These are phyloP conservation scores for Colletotrichum eremochloae DNA, from an alignment of 2,329 filamentous ascomycete species.

Conservation along the genomic window DNA sequence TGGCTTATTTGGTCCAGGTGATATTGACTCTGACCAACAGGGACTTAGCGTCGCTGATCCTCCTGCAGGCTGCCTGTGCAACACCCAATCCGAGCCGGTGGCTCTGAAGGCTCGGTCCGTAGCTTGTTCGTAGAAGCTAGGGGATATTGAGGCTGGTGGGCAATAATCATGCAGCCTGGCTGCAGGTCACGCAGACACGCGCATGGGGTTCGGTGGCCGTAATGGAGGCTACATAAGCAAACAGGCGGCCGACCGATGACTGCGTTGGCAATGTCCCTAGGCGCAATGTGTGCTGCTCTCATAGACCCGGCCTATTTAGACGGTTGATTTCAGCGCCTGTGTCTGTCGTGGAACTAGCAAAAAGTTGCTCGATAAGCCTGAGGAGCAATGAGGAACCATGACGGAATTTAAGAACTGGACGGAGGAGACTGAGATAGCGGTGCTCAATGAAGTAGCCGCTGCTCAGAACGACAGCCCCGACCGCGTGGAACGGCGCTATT, in stretches of 20 bases:
- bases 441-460: constrained; percentile 21
- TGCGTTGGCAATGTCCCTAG: constrained; percentile 5
- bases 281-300: neutral
- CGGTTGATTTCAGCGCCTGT: accelerated
- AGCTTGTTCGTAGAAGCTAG: constrained; percentile 4
- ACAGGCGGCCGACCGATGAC: constrained; percentile 15
- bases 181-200: constrained; percentile 16
- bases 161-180: constrained; percentile 18
- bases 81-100: neutral
- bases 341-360: neutral
- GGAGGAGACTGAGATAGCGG: constrained; percentile 26
- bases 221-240: constrained; percentile 16
- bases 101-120: constrained; percentile 14
- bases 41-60: constrained; percentile 22
- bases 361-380: neutral
- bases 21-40: constrained; percentile 5
- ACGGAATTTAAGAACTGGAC: constrained; percentile 19
- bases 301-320: neutral
- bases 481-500: neutral
- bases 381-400: neutral
- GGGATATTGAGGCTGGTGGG: constrained; percentile 4
- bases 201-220: constrained; percentile 2
- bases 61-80: constrained; percentile 9
- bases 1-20: constrained; percentile 18
- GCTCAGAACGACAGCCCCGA: constrained; percentile 19